A percentile compares a stretch with the other conserved stretches of the same genome.
phyloP scores from a whole-genome alignment of 805 yeast species.

The Ogataea paradorogensis region DNA sequence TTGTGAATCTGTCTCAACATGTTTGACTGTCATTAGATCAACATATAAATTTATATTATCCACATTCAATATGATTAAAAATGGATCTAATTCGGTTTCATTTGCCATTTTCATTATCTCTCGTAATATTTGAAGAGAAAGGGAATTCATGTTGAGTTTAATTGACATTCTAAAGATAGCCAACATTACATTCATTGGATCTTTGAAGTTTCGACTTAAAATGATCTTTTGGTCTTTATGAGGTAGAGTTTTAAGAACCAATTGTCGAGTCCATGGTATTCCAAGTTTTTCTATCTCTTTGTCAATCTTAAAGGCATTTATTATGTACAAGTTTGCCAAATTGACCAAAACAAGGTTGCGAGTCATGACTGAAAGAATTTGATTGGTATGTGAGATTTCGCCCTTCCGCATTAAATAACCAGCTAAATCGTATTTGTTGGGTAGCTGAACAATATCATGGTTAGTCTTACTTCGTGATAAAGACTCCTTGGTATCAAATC shows the following conservation, averaged over 20 bases:
- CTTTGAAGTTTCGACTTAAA: background rate
- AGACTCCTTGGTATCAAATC: background rate
- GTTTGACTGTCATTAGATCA: constrained; percentile 13
- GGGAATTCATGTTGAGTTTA: background rate
- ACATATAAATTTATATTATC: constrained; percentile 11
- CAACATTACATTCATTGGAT: constrained; percentile 3
- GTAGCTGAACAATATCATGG: constrained; percentile 5
- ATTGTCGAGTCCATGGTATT: background rate
- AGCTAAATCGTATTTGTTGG: constrained; percentile 15
- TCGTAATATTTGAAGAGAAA: constrained; percentile 2
- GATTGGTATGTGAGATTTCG: constrained; percentile 2
- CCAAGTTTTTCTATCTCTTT: background rate
- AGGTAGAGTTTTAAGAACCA: background rate
- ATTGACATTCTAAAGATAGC: constrained; percentile 9
- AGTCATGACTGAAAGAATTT: constrained; percentile 7
- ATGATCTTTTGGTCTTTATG: background rate
- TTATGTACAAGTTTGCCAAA: constrained; percentile 9
- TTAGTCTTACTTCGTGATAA: background rate
- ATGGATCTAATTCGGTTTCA: background rate
- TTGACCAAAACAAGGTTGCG: constrained; percentile 3
- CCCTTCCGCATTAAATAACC: constrained; percentile 11
- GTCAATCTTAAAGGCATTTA: background rate
- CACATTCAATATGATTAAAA: constrained; percentile 1
- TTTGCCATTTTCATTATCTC: constrained; percentile 3
- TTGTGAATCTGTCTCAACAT: constrained; percentile 8